Percentiles rank a stretch among this genome's conserved stretches.
phyloP scores from a whole-genome alignment of 805 yeast genomes.

The Jamesozyma lodderae region DNA sequence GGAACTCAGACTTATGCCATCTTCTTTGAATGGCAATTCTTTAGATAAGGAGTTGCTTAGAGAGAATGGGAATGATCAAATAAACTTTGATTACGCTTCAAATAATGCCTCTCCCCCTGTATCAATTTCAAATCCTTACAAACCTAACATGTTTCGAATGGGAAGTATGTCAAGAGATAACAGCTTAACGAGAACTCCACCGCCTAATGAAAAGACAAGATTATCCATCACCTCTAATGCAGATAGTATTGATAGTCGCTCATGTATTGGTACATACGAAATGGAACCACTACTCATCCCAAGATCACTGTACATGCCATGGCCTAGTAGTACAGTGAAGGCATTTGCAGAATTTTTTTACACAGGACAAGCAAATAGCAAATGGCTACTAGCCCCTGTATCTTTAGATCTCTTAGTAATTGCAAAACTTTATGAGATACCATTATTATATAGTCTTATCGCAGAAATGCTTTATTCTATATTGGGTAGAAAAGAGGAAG shows the following conservation, averaged over 20 bases:
- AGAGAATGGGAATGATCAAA: neutral
- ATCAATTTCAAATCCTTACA: neutral
- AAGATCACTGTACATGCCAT: constrained; percentile 60
- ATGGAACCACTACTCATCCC: constrained; percentile 61
- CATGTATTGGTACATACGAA: constrained; percentile 13
- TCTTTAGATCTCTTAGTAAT: constrained; percentile 54
- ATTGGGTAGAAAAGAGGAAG: constrained; percentile 56
- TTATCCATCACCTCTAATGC: constrained; percentile 8
- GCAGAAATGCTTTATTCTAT: constrained; percentile 62
- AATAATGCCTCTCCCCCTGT: neutral
- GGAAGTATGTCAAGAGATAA: neutral
- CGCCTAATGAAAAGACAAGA: constrained; percentile 3
- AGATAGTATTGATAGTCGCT: constrained; percentile 9
- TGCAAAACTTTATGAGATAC: constrained; percentile 59
- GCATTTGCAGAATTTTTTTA: constrained; percentile 67
- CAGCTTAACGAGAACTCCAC: neutral
- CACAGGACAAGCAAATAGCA: constrained; percentile 70
- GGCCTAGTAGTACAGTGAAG: constrained; percentile 47
- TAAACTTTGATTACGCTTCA: neutral
- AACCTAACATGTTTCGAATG: neutral
- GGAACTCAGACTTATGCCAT: constrained; percentile 13
- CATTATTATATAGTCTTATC: constrained; percentile 58
- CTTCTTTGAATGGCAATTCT: constrained; percentile 5
- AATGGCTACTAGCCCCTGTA: constrained; percentile 61
- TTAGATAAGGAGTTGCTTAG: constrained; percentile 20